These are phyloP conservation scores for Suhomyces sp. DNA, from an alignment of 805 yeast species.

Conservation along the genomic window DNA sequence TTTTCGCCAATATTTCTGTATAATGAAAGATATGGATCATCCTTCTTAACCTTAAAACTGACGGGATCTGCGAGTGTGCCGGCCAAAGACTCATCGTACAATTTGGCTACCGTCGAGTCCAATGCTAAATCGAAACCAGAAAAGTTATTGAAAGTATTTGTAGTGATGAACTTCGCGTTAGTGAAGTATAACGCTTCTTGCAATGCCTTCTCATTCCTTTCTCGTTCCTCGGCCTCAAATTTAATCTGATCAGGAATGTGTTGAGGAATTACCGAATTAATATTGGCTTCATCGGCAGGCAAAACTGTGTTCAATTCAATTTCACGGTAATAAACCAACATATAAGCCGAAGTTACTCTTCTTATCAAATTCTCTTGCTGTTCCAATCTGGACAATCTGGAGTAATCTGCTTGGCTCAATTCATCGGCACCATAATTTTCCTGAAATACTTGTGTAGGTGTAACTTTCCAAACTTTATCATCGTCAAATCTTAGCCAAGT, in stretches of 20 bases:
- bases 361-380: conserved; percentile 62
- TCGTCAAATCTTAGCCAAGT: conserved; percentile 93
- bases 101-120: conserved; percentile 47
- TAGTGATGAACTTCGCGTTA: conserved; percentile 56
- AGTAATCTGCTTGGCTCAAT: conserved; percentile 47
- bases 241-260: conserved; percentile 68
- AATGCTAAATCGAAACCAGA: conserved; percentile 78
- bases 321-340: conserved; percentile 89
- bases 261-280: conserved; percentile 45
- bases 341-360: conserved; percentile 92
- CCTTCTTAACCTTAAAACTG: conserved; percentile 53
- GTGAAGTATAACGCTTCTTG: conserved; percentile 56
- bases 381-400: conserved; percentile 55
- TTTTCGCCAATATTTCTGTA: conserved; percentile 48
- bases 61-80: conserved; percentile 49
- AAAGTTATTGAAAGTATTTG: conserved; percentile 53
- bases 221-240: conserved; percentile 59
- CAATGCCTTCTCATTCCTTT: conserved; percentile 53
- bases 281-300: conserved; percentile 53
- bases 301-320: conserved; percentile 56
- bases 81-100: conserved; percentile 51
- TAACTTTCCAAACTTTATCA: conserved; percentile 87
- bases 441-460: conserved; percentile 80
- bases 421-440: conserved; percentile 87
- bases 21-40: conserved; percentile 51